phyloP scores from a whole-genome alignment of 2,329 filamentous ascomycete species.

The Pseudogymnoascus pannorum region DNA sequence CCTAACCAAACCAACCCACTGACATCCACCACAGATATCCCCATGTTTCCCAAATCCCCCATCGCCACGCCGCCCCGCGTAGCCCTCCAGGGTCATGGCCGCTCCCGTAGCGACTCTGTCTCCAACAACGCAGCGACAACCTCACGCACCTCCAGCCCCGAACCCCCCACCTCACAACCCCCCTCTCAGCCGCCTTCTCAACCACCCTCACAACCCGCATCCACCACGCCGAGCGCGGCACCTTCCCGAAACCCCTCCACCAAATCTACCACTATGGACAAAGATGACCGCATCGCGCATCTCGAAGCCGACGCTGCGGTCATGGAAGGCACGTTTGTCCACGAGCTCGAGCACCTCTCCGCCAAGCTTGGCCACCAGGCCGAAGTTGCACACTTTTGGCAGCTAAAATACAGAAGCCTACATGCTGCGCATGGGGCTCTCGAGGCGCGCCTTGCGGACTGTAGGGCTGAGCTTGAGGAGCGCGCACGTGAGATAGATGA shows the following conservation, averaged over 20 bases:
- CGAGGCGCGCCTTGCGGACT: slow-evolving; percentile 44
- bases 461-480: slow-evolving; percentile 43
- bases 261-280: slow-evolving; percentile 30
- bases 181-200: neutral
- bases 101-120: slow-evolving; percentile 14
- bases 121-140: slow-evolving; percentile 11
- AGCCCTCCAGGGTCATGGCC: slow-evolving; percentile 16
- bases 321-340: slow-evolving; percentile 47
- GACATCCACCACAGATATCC: neutral
- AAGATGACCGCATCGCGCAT: slow-evolving; percentile 44
- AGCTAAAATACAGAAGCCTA: slow-evolving; percentile 41
- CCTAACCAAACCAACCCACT: neutral
- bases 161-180: neutral
- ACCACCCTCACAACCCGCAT: neutral
- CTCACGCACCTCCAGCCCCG: neutral
- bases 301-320: slow-evolving; percentile 45
- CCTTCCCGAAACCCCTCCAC: slow-evolving; percentile 6
- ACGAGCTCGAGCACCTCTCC: slow-evolving; percentile 45
- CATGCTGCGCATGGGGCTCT: slow-evolving; percentile 43
- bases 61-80: slow-evolving; percentile 23
- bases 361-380: slow-evolving; percentile 39
- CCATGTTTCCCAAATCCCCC: slow-evolving; percentile 10
- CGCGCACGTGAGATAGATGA: slow-evolving; percentile 36
- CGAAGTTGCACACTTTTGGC: slow-evolving; percentile 51
- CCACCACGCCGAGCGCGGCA: slow-evolving; percentile 13